Evolutionary conservation across 441 rosid genomes (phyloP).

Genomic region (Croton laevigatus): DNA sequence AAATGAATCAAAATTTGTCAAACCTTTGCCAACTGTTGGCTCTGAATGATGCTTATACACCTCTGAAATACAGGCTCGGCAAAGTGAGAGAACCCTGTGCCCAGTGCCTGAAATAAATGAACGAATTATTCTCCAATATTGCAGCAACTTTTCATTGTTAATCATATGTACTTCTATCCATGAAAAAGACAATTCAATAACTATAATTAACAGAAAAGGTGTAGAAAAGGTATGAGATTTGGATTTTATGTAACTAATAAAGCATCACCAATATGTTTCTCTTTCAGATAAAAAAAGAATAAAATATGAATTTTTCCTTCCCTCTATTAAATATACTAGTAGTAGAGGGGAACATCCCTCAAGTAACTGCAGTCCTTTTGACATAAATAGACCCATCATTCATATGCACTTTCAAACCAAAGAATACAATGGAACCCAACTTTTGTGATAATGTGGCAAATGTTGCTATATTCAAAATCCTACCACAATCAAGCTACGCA

Average conservation of each 20-base stretch:
- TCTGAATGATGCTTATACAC: constrained; percentile 76
- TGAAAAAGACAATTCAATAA: not conserved
- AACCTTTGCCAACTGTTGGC: constrained; percentile 84
- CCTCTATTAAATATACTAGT: not conserved
- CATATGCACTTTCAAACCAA: not conserved
- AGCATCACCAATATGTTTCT: not conserved
- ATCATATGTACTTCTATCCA: not conserved
- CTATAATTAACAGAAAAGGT: not conserved
- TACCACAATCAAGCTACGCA: no score
- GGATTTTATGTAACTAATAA: not conserved
- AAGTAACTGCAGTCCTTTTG: not conserved
- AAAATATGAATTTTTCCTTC: no score
- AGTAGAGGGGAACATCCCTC: not conserved
- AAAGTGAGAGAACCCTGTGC: constrained; percentile 47
- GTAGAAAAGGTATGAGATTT: not conserved
- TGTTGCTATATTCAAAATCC: not conserved
- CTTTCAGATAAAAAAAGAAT: not conserved
- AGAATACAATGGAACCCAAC: not conserved
- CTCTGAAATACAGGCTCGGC: constrained; percentile 94
- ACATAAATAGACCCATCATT: not conserved
- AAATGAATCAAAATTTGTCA: constrained; percentile 76
- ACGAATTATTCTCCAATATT: constrained; percentile 19
- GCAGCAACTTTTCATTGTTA: constrained; percentile 2
- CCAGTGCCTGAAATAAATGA: constrained; percentile 22
- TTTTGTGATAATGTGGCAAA: not conserved